Evolutionary conservation across 306 rosid species (phyloP).

Genomic region (Vicia villosa): DNA sequence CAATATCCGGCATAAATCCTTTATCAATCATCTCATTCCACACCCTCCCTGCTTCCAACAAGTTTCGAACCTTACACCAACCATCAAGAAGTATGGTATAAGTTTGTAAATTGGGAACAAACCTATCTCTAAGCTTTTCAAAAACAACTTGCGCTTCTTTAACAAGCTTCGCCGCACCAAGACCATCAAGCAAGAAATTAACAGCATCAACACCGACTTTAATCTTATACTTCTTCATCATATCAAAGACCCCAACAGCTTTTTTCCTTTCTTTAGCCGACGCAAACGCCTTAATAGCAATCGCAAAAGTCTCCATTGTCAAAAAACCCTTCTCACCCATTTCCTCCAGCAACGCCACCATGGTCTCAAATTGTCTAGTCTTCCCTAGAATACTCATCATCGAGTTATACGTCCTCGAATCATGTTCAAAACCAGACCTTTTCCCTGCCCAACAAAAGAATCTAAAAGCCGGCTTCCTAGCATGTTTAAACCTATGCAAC

Average conservation of each 20-base stretch:
- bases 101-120: conserved; percentile 63
- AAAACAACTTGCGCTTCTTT: conserved; percentile 80
- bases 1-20: conserved; percentile 77
- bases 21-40: conserved; percentile 92
- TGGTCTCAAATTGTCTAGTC: conserved; percentile 90
- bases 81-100: conserved; percentile 78
- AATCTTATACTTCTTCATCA: conserved; percentile 77
- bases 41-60: conserved; percentile 87
- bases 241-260: conserved; percentile 78
- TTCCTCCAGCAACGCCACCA: conserved; percentile 86
- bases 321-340: conserved; percentile 76
- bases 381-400: conserved; percentile 81
- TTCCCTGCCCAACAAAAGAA: conserved; percentile 88
- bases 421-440: conserved; percentile 65
- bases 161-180: conserved; percentile 73
- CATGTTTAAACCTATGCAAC: conserved; percentile 73
- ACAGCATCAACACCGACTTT: conserved; percentile 63
- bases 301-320: conserved; percentile 77
- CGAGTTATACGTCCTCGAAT: conserved; percentile 63
- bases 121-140: conserved; percentile 66
- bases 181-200: conserved; percentile 81
- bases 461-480: conserved; percentile 86
- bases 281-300: conserved; percentile 75
- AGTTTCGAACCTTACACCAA: conserved; percentile 74
- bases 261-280: conserved; percentile 88